A percentile compares a stretch with the other conserved stretches of the same genome.
phyloP scores from a whole-genome alignment of 352 stramenopile species.

The Bremia lactucae region DNA sequence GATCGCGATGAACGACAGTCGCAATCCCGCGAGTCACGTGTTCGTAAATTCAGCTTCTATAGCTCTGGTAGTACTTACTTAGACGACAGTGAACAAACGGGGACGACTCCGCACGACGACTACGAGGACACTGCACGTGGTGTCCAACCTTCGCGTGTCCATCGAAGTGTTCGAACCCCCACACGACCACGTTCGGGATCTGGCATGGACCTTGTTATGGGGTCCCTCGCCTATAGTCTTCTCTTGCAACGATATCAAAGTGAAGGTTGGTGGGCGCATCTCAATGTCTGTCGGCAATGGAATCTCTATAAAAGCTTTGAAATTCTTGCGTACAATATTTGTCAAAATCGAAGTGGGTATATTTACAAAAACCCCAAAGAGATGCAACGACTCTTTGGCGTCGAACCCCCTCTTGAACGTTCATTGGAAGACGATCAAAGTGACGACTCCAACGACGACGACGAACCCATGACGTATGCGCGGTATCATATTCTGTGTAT shows the following conservation, averaged over 20 bases:
- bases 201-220: constrained; percentile 68
- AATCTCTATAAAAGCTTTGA: constrained; percentile 83
- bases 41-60: constrained; percentile 10
- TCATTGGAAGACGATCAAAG: constrained; percentile 5
- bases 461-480: constrained; percentile 46
- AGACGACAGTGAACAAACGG: constrained; percentile 12
- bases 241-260: constrained; percentile 67
- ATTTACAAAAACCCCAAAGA: constrained; percentile 84
- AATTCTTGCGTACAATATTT: constrained; percentile 84
- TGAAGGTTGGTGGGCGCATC: constrained; percentile 70
- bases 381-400: constrained; percentile 73
- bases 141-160: constrained; percentile 5
- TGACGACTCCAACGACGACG: constrained; percentile 6
- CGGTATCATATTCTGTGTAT: constrained; percentile 79
- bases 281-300: constrained; percentile 78
- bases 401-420: constrained; percentile 19
- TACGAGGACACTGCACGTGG: constrained; percentile 12
- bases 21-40: no score
- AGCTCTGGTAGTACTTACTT: constrained; percentile 8
- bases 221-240: constrained; percentile 59
- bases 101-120: constrained; percentile 18
- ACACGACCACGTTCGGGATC: no score
- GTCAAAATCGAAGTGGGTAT: constrained; percentile 74
- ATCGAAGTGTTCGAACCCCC: no score
- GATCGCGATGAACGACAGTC: constrained; percentile 25